Evolutionary conservation across 106 monocot genomes (phyloP).

Genomic region (Dendrobium officinale): DNA sequence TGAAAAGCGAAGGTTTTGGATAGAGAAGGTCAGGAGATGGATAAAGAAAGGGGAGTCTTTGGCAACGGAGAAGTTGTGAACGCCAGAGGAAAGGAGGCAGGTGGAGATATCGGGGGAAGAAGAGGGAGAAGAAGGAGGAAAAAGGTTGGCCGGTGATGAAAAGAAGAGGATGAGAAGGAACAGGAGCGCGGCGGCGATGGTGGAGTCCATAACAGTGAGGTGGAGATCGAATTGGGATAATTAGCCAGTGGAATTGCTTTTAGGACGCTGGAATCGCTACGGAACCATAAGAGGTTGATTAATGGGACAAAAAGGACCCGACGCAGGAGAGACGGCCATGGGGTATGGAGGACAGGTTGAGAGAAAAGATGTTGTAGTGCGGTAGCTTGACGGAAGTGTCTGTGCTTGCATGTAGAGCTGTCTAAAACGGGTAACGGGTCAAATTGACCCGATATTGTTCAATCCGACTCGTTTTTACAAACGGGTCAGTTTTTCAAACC

Average conservation of each 20-base stretch:
- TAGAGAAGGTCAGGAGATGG: conserved; percentile 25
- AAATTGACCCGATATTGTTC: no score
- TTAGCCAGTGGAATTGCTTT: background rate
- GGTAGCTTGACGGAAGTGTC: no score
- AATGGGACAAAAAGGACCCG: no score
- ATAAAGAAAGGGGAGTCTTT: conserved; percentile 6
- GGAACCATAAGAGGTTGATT: no score
- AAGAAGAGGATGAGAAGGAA: background rate
- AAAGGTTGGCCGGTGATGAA: background rate
- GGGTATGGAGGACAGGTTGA: no score
- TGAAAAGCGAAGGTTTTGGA: conserved; percentile 42
- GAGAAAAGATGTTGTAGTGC: no score
- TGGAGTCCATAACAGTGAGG: background rate
- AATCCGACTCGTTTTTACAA: no score
- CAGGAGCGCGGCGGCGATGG: background rate
- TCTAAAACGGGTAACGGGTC: no score
- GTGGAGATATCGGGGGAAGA: conserved; percentile 12
- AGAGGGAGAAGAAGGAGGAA: background rate
- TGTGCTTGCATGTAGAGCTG: no score
- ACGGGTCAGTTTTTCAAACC: no score
- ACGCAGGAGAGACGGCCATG: no score
- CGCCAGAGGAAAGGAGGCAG: conserved; percentile 18
- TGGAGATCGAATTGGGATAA: background rate
- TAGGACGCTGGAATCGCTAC: background rate
- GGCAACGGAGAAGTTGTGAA: conserved; percentile 24